Evolutionary conservation across 129 eudicot species (phyloP).

Genomic region (Helichrysum umbraculigerum): DNA sequence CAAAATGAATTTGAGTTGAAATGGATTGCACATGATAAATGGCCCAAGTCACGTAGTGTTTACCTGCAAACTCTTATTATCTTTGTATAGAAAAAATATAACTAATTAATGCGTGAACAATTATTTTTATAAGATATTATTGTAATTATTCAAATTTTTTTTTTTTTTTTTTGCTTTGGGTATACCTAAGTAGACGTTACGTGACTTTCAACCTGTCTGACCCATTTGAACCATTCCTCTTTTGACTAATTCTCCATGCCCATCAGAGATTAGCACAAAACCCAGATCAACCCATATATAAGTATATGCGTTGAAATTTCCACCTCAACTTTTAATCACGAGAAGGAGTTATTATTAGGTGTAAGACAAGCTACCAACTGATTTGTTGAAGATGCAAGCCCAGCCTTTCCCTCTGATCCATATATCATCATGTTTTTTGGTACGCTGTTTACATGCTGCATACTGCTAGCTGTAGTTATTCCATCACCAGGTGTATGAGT

Average conservation of each 20-base stretch:
- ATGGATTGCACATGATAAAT: no score
- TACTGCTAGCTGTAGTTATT: conserved; percentile 56
- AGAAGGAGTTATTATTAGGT: neutral
- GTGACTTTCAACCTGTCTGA: neutral
- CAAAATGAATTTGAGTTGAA: neutral
- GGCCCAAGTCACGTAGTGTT: no score
- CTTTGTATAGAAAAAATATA: no score
- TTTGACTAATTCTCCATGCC: neutral
- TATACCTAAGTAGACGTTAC: no score
- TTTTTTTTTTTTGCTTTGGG: no score
- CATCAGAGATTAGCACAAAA: neutral
- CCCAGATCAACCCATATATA: neutral
- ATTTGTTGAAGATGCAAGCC: conserved; percentile 71
- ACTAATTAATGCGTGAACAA: neutral
- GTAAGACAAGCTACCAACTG: conserved; percentile 53
- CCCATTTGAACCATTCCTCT: neutral
- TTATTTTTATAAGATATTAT: no score
- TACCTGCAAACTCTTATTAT: no score
- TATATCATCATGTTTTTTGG: conserved; percentile 74
- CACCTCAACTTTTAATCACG: neutral
- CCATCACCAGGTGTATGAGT: conserved; percentile 94
- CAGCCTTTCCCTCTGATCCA: conserved; percentile 69
- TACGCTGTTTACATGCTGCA: conserved; percentile 48
- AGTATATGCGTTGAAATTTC: neutral
- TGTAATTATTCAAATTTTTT: no score